These are phyloP conservation scores for Periconia sp. DNA, from an alignment of 2,329 filamentous ascomycete genomes.

Conservation along the genomic window DNA sequence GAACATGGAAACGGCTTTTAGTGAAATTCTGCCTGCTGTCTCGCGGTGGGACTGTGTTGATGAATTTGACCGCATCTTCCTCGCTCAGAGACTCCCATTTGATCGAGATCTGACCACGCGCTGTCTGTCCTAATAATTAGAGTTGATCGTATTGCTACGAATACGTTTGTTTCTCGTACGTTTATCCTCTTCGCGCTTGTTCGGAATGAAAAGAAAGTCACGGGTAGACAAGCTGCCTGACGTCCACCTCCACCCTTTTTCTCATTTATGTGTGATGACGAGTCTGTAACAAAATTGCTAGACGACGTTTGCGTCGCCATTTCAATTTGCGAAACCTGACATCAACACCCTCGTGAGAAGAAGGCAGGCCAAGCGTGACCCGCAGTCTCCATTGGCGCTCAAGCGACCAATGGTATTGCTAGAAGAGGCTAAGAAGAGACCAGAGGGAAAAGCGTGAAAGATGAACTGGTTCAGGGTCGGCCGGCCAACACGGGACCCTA, in stretches of 20 bases:
- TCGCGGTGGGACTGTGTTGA: background rate
- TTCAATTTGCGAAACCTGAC: no score
- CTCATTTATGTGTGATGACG: background rate
- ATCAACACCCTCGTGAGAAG: background rate
- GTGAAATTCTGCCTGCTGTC: background rate
- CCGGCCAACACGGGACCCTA: no score
- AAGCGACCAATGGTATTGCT: background rate
- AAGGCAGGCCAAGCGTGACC: background rate
- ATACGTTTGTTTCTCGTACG: background rate
- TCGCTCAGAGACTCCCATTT: background rate
- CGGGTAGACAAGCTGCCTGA: background rate
- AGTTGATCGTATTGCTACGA: background rate
- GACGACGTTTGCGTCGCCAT: background rate
- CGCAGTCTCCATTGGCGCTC: background rate
- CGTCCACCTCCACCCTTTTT: background rate
- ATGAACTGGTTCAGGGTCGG: background rate
- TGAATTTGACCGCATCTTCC: background rate
- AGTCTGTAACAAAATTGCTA: background rate
- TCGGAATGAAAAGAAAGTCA: background rate
- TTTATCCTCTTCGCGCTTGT: constrained; percentile 1
- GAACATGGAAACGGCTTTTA: constrained; percentile 4
- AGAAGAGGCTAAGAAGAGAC: background rate
- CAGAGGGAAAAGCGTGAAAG: background rate
- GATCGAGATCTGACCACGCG: background rate
- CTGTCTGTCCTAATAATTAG: background rate